These are phyloP conservation scores for Emericellopsis atlantica DNA, from an alignment of 2,329 filamentous ascomycete genomes.

Conservation along the genomic window DNA sequence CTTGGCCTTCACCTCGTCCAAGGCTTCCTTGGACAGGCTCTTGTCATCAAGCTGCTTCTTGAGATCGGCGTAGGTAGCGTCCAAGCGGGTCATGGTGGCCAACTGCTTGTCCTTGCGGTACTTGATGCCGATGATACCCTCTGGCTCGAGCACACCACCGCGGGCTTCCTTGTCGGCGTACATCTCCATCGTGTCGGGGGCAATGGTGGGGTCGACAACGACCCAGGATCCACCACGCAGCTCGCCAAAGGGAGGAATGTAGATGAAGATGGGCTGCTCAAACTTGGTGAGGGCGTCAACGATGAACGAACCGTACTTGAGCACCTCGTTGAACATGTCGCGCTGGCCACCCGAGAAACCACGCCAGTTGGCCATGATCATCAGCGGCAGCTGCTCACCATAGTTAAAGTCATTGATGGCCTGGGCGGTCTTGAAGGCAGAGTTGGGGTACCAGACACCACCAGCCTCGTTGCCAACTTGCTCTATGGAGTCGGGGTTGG, in stretches of 20 bases:
- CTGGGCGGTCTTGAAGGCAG: conserved; percentile 98
- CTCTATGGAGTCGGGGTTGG: conserved; percentile 97
- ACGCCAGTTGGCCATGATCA: conserved; percentile 99
- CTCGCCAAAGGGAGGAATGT: conserved; percentile 94
- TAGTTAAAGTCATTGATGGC: conserved; percentile 99
- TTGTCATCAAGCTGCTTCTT: conserved; percentile 60
- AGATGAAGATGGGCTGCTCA: conserved; percentile 97
- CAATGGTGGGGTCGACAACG: conserved; percentile 97
- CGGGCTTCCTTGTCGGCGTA: conserved; percentile 92
- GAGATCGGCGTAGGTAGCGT: conserved; percentile 69
- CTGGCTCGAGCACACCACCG: conserved; percentile 93
- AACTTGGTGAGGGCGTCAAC: conserved; percentile 97
- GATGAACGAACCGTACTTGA: conserved; percentile 99
- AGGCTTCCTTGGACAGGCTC: conserved; percentile 58
- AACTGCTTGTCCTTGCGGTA: conserved; percentile 96
- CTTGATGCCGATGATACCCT: conserved; percentile 98
- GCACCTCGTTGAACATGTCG: conserved; percentile 99
- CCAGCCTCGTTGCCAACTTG: conserved; percentile 89
- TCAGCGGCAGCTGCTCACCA: conserved; percentile 92
- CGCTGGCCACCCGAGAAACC: conserved; percentile 99
- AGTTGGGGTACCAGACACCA: conserved; percentile 99
- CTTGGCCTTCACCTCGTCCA: conserved; percentile 68
- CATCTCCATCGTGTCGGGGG: conserved; percentile 96
- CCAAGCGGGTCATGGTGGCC: conserved; percentile 90
- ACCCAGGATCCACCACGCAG: conserved; percentile 99